These are phyloP conservation scores for Saitoella complicata DNA, from an alignment of 805 yeast genomes.

Conservation along the genomic window DNA sequence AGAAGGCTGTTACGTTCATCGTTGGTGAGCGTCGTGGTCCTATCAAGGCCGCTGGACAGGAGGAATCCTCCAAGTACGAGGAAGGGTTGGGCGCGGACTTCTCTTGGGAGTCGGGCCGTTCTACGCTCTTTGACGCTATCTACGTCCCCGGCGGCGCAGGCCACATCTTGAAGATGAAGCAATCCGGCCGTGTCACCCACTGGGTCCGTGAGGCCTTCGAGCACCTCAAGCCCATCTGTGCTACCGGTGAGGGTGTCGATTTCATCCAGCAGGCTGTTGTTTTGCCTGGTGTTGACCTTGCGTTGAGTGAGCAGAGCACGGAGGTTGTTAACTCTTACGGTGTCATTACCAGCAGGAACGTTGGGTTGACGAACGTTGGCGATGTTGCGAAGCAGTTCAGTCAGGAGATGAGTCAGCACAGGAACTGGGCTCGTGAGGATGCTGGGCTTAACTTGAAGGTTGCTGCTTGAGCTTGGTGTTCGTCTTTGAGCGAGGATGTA, in stretches of 20 bases:
- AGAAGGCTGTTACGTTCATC: background rate
- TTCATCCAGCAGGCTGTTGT: background rate
- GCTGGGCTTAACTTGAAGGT: conserved; percentile 2
- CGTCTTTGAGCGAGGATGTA: no score
- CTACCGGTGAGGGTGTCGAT: conserved; percentile 2
- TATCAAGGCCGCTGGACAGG: conserved; percentile 1
- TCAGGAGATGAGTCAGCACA: conserved; percentile 2
- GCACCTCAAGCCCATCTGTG: conserved; percentile 4
- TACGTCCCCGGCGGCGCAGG: conserved; percentile 3
- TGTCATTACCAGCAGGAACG: background rate
- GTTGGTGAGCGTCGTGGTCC: conserved; percentile 1
- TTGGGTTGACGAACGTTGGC: background rate
- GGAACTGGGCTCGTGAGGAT: conserved; percentile 1
- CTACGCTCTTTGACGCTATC: conserved; percentile 2
- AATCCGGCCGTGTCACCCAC: conserved; percentile 1
- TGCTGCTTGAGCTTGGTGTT: background rate
- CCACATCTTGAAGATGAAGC: background rate
- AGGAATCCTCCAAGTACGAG: background rate
- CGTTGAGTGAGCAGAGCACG: background rate
- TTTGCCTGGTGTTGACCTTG: background rate
- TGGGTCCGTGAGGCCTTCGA: conserved; percentile 3
- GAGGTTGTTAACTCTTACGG: conserved; percentile 1
- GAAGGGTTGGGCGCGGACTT: conserved; percentile 1
- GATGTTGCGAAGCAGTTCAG: background rate
- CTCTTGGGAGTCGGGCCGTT: conserved; percentile 1